phyloP scores from a whole-genome alignment of 768 basidiomycete genomes.

The Rhodotorula kratochvilovae region DNA sequence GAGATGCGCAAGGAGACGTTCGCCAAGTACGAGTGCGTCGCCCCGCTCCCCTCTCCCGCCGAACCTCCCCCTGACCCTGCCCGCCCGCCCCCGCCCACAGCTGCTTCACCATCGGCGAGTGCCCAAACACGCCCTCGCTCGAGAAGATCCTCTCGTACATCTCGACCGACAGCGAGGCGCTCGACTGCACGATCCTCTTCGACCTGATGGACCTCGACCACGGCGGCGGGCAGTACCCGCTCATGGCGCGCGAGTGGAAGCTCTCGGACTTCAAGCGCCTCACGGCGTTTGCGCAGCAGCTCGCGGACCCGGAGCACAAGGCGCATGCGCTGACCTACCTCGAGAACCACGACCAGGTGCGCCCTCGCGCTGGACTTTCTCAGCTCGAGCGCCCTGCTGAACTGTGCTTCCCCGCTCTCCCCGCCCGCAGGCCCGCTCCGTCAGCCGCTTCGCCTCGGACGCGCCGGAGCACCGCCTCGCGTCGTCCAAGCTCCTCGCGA shows the following conservation, averaged over 20 bases:
- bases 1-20: conserved; percentile 65
- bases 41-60: not conserved
- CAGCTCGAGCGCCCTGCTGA: too few species aligned
- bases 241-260: conserved; percentile 8
- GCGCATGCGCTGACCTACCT: conserved; percentile 51
- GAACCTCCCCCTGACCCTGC: not conserved
- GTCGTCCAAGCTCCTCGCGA: conserved; percentile 63
- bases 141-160: conserved; percentile 57
- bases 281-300: conserved; percentile 1
- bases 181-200: conserved; percentile 65
- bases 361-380: not conserved
- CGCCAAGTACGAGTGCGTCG: conserved; percentile 52
- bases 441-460: conserved; percentile 67
- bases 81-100: not conserved
- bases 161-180: conserved; percentile 55
- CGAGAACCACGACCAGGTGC: conserved; percentile 67
- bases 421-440: conserved; percentile 49
- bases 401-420: too few species aligned
- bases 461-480: conserved; percentile 56
- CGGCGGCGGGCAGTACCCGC: not conserved
- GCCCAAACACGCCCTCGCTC: conserved; percentile 46
- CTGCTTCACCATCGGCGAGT: conserved; percentile 45
- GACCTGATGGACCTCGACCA: conserved; percentile 47
- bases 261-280: conserved; percentile 27
- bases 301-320: conserved; percentile 15